phyloP scores from a whole-genome alignment of 75 land plant species.

The Selaginella moellendorffii region DNA sequence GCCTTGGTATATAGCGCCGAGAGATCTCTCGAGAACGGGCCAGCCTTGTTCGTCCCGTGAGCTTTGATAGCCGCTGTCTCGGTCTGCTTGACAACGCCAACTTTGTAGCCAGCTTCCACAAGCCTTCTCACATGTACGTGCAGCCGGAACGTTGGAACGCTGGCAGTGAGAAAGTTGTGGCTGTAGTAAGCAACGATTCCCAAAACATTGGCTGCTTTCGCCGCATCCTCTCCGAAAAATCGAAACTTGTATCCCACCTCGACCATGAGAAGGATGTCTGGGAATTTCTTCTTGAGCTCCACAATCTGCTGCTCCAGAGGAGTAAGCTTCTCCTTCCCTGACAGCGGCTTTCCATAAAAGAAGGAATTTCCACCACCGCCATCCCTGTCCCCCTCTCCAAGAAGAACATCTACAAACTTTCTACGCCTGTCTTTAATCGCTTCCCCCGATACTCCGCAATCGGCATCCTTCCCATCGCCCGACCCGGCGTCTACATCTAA shows the following conservation, averaged over 20 bases:
- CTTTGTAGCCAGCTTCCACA: constrained; percentile 78
- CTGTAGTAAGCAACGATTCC: constrained; percentile 74
- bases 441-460: no score
- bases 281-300: constrained; percentile 57
- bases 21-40: constrained; percentile 65
- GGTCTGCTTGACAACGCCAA: constrained; percentile 88
- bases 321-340: constrained; percentile 39
- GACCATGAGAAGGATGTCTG: no score
- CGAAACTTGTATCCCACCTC: constrained; percentile 84
- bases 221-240: constrained; percentile 86
- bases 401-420: constrained; percentile 46
- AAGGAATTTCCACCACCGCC: constrained; percentile 12
- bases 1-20: constrained; percentile 84
- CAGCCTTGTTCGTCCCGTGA: constrained; percentile 48
- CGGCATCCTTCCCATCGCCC: no score
- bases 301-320: constrained; percentile 85
- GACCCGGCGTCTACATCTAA: no score
- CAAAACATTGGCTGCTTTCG: constrained; percentile 61
- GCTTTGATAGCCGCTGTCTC: constrained; percentile 90
- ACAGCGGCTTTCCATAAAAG: constrained; percentile 14
- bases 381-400: constrained; percentile 22
- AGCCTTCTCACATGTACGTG: constrained; percentile 70
- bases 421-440: constrained; percentile 47
- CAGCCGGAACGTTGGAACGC: constrained; percentile 71
- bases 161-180: constrained; percentile 75